These are phyloP conservation scores for Speleostelium caveatum DNA, from an alignment of 78 protist genomes.

Conservation along the genomic window DNA sequence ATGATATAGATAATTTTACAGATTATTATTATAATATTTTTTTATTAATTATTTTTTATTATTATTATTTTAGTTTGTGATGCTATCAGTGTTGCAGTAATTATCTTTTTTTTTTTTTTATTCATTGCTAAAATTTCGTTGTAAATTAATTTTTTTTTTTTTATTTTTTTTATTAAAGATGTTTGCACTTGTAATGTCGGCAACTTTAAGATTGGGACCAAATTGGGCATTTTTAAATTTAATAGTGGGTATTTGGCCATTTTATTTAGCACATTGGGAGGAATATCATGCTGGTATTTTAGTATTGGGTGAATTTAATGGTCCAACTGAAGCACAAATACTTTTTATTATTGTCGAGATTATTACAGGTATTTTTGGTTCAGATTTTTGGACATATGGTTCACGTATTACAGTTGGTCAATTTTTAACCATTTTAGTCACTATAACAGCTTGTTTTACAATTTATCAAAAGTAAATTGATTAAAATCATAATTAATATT, in stretches of 20 bases:
- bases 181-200: conserved; percentile 77
- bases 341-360: conserved; percentile 66
- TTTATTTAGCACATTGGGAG: conserved; percentile 84
- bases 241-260: conserved; percentile 71
- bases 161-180: conserved; percentile 1
- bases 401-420: conserved; percentile 23
- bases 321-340: conserved; percentile 82
- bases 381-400: conserved; percentile 65
- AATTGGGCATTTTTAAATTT: conserved; percentile 63
- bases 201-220: conserved; percentile 71
- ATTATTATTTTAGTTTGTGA: no score
- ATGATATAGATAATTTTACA: background rate
- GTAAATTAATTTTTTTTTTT: no score
- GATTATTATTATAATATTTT: no score
- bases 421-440: background rate
- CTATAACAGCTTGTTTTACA: conserved; percentile 27
- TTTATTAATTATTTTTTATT: no score
- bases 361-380: conserved; percentile 60
- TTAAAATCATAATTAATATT: background rate
- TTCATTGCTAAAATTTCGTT: no score
- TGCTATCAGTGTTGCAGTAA: conserved; percentile 76
- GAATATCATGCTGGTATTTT: conserved; percentile 84
- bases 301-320: conserved; percentile 79
- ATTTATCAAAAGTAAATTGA: conserved; percentile 51
- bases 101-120: conserved; percentile 1